Evolutionary conservation across 1,139 yeast genomes (phyloP).

Genomic region (Suhomyces terraborum): DNA sequence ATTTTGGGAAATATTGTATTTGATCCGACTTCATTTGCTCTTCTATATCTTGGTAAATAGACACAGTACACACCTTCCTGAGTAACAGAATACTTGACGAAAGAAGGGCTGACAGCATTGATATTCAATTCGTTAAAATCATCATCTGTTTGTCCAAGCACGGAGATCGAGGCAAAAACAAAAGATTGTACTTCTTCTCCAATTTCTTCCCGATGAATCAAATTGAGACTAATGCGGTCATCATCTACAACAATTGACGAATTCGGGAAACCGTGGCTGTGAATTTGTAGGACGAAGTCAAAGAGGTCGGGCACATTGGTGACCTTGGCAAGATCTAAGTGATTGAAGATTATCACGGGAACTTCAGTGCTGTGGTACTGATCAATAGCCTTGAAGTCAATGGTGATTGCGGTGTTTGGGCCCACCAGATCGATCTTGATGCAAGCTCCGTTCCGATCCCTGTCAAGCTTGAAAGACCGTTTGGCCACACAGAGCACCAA

Average conservation of each 20-base stretch:
- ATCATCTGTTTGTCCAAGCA: constrained; percentile 1
- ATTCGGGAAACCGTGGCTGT: constrained; percentile 10
- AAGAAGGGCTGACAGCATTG: constrained; percentile 4
- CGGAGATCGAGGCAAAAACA: constrained; percentile 6
- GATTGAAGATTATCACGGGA: constrained; percentile 19
- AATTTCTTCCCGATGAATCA: constrained; percentile 6
- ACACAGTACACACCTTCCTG: constrained; percentile 18
- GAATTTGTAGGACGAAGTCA: constrained; percentile 14
- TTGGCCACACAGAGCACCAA: constrained; percentile 11
- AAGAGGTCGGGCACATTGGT: constrained; percentile 17
- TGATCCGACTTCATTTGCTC: constrained; percentile 10
- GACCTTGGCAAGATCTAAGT: constrained; percentile 16
- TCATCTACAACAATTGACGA: constrained; percentile 10
- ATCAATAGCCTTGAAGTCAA: constrained; percentile 10
- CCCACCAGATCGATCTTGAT: constrained; percentile 13
- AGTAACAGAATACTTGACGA: constrained; percentile 10
- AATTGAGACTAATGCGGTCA: constrained; percentile 11
- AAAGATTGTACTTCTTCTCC: constrained; percentile 8
- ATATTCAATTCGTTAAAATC: too few relatives aligned
- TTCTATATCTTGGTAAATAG: constrained; percentile 18
- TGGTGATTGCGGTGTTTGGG: constrained; percentile 11
- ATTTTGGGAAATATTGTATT: constrained; percentile 8
- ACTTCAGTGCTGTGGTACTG: constrained; percentile 11
- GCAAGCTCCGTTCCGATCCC: constrained; percentile 18
- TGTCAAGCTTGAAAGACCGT: constrained; percentile 15